Evolutionary conservation across 2,329 filamentous ascomycete genomes (phyloP).

Genomic region (Penicillium crustosum): DNA sequence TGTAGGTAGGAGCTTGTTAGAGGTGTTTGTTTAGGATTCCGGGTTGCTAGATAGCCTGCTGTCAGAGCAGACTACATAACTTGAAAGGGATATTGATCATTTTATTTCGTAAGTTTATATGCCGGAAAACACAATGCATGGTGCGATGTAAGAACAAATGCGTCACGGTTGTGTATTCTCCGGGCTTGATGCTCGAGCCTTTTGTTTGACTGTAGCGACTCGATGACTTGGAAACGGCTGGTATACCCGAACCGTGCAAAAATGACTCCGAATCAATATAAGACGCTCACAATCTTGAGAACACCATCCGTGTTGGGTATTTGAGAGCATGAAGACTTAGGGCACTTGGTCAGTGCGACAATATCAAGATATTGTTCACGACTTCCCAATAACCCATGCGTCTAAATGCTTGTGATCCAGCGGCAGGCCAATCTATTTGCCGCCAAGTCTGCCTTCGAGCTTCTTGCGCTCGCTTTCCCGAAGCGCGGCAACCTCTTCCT

Average conservation of each 20-base stretch:
- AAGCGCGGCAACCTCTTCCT: slow-evolving; percentile 71
- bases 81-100: slow-evolving; percentile 16
- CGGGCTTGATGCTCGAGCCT: neutral
- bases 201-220: neutral
- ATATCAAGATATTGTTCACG: slow-evolving; percentile 18
- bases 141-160: neutral
- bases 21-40: neutral
- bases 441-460: slow-evolving; percentile 67
- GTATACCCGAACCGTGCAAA: neutral
- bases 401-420: neutral
- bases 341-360: neutral
- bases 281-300: neutral
- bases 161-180: neutral
- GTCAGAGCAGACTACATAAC: neutral
- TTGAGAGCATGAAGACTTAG: neutral
- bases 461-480: slow-evolving; percentile 67
- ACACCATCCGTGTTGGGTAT: neutral
- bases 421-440: slow-evolving; percentile 18
- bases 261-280: neutral
- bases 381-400: neutral
- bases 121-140: slow-evolving; percentile 4
- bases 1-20: neutral
- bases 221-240: neutral
- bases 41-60: neutral
- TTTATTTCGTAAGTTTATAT: slow-evolving; percentile 25